Base-by-base conservation (phyloP, 352 stramenopile genomes). In the Globisporangium splendens region DNA sequence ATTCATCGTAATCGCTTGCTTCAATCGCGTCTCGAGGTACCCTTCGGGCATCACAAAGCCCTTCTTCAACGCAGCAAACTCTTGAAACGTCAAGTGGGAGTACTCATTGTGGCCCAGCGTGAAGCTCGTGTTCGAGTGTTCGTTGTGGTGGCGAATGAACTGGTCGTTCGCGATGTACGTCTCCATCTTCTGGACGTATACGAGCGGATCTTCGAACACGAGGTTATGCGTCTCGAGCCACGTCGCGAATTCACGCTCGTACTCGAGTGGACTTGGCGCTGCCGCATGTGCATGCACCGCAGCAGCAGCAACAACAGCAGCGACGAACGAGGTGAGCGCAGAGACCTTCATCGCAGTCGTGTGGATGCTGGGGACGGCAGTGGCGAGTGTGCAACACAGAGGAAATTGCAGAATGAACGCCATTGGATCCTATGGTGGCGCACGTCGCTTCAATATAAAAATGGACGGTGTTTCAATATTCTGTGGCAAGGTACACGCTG, bases 41-140 rank as follows among this genome's bases (percentile, higher is more conserved):
- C 43, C 54, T 15, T n/a, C 14, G 4, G 66, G 48, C 43, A 70
- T 50, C 35, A 47, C 38, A 11, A 73, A 55, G 8, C 66, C 66
- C n/a, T 56, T 52, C 24, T 61, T 62, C 31, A 61, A 35, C 20
- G 43, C 21, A 22, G 60, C 59, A 46, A 73, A 73, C 50, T 73
- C 66, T 15, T 65, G 57, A n/a, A 68, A 70, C 17, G 66, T 68
- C 35, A 73, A 38, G 48, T 73, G 58, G 22, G 66, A 73, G 44
- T 59, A 73, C 59, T 60, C 62, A 39, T 73, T 73, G 55, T 73
- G 66, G 47, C 62, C 66, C 39, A 73, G 46, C 54, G 62, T 62
- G 49, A 73, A 70, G 41, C 58, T 61, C 28, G 46, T 20, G 28
- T 52, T 51, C 31, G 39, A 31, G 21, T 44, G 44, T n/a, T 17